A percentile compares a stretch with the other conserved stretches of the same genome.
Evolutionary conservation across 192 early-diverging fungal species (phyloP).

Genomic region (Backusella liffmaniae): DNA sequence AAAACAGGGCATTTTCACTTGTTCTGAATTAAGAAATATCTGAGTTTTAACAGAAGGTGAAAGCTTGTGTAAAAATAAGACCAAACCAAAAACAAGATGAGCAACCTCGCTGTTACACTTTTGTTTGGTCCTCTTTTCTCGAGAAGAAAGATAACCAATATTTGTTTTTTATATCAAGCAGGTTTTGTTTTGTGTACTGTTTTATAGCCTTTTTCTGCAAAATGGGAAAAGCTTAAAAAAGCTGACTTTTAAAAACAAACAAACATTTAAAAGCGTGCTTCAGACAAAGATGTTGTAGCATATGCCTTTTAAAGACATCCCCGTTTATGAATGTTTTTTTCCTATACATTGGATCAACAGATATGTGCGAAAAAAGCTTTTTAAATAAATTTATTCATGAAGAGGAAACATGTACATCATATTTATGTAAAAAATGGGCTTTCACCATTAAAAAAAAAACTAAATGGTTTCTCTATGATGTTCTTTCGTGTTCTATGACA

Average conservation of each 20-base stretch:
- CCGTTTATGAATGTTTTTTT: not conserved
- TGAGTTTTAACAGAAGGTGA: conserved; percentile 1
- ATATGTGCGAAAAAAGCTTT: not conserved
- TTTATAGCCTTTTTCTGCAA: not conserved
- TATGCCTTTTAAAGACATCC: not conserved
- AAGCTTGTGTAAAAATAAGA: not conserved
- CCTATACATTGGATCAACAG: not conserved
- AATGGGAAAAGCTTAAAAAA: not conserved
- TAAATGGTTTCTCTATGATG: not conserved
- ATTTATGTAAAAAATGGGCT: not conserved
- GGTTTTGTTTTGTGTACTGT: not conserved
- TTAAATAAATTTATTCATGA: not conserved
- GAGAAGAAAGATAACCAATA: not conserved
- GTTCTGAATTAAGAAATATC: not conserved
- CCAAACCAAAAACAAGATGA: not conserved
- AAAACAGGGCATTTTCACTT: not conserved
- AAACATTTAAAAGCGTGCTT: not conserved
- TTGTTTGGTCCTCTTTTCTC: not conserved
- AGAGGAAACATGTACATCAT: not conserved
- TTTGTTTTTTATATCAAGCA: not conserved
- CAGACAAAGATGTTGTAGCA: not conserved
- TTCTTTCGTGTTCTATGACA: not conserved
- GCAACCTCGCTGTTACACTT: not conserved
- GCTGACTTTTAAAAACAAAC: not conserved
- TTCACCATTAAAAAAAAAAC: not conserved